These are phyloP conservation scores for Beauveria rudraprayagi DNA, from an alignment of 2,329 filamentous ascomycete genomes.

Conservation along the genomic window DNA sequence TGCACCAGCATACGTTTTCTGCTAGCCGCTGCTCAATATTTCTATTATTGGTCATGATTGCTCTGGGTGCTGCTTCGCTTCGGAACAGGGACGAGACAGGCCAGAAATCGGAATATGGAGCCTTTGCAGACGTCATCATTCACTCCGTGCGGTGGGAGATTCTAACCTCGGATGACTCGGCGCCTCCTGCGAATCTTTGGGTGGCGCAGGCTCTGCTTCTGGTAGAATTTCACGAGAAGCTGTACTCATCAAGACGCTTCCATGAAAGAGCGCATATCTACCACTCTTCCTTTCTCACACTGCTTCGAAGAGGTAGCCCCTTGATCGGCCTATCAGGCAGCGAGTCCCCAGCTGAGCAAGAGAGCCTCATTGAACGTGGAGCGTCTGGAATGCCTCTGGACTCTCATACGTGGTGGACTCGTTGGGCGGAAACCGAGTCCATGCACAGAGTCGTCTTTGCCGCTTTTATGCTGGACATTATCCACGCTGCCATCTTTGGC, in stretches of 20 bases:
- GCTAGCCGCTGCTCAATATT: constrained; percentile 70
- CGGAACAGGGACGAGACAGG: constrained; percentile 54
- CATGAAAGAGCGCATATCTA: constrained; percentile 89
- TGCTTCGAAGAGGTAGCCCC: constrained; percentile 80
- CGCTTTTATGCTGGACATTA: constrained; percentile 82
- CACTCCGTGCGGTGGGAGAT: constrained; percentile 74
- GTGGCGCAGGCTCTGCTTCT: constrained; percentile 78
- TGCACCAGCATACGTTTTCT: constrained; percentile 82
- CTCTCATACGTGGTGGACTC: constrained; percentile 60
- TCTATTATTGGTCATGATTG: constrained; percentile 73
- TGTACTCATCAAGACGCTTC: constrained; percentile 72
- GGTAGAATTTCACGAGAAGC: constrained; percentile 85
- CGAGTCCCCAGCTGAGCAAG: constrained; percentile 63
- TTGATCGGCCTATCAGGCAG: constrained; percentile 71
- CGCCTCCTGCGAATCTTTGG: constrained; percentile 78
- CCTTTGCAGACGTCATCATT: constrained; percentile 53
- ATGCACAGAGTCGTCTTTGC: constrained; percentile 81
- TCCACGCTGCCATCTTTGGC: constrained; percentile 87
- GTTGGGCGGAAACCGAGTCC: constrained; percentile 84
- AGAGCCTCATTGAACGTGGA: constrained; percentile 30
- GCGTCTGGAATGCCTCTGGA: constrained; percentile 25
- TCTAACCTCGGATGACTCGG: constrained; percentile 71
- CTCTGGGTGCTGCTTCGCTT: constrained; percentile 73
- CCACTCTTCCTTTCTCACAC: constrained; percentile 74
- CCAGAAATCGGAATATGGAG: constrained; percentile 37